Conservation (phyloP, 2,329 filamentous ascomycete species). For the Fusarium irregulare region DNA sequence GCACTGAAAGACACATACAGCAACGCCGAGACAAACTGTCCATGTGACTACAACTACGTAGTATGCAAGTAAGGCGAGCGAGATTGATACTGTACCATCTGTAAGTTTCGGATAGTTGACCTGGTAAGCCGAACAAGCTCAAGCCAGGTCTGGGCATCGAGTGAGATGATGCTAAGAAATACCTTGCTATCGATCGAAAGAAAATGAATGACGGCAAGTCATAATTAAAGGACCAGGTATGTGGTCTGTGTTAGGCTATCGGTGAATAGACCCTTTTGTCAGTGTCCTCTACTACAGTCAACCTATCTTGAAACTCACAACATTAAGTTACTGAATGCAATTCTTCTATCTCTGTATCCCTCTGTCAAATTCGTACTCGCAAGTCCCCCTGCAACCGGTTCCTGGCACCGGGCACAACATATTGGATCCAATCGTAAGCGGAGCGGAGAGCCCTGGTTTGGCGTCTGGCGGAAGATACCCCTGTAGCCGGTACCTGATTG, state of each 20-base stretch:
- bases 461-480: slow-evolving; percentile 40
- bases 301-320: not conserved
- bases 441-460: slow-evolving; percentile 41
- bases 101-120: slow-evolving; percentile 8
- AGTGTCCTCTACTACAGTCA: not conserved
- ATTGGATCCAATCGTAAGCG: slow-evolving; percentile 26
- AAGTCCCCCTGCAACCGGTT: slow-evolving; percentile 36
- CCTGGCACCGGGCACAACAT: slow-evolving; percentile 39
- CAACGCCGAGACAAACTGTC: slow-evolving; percentile 5
- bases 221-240: slow-evolving; percentile 2
- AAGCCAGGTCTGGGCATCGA: slow-evolving; percentile 7
- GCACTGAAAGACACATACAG: not conserved
- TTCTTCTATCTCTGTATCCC: not conserved
- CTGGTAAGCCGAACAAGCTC: slow-evolving; percentile 14
- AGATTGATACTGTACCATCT: slow-evolving; percentile 8
- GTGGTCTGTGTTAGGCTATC: not conserved
- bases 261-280: not conserved
- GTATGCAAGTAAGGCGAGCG: slow-evolving; percentile 24
- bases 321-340: not conserved
- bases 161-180: slow-evolving; percentile 5
- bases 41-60: not conserved
- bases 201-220: slow-evolving; percentile 1
- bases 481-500: slow-evolving; percentile 46
- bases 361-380: slow-evolving; percentile 29
- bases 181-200: not conserved